Evolutionary conservation across 2,329 filamentous ascomycete genomes (phyloP).

Genomic region (Venturia aucupariae): DNA sequence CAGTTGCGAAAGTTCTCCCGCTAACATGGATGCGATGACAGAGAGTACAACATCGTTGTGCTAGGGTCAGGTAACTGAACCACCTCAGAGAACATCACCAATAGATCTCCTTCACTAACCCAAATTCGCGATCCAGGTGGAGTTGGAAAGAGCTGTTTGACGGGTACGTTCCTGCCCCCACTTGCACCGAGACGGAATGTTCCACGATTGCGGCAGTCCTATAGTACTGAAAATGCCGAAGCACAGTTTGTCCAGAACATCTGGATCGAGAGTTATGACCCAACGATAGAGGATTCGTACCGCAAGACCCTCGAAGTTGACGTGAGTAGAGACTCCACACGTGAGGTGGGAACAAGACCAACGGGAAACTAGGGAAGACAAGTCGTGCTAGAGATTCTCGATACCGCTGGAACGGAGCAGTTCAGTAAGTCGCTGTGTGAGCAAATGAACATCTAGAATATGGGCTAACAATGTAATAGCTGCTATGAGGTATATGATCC

Average conservation of each 20-base stretch:
- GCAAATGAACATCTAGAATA: not conserved
- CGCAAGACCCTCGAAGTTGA: constrained; percentile 62
- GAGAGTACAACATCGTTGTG: constrained; percentile 36
- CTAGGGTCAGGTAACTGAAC: constrained; percentile 29
- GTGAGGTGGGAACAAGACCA: constrained; percentile 15
- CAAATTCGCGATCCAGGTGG: constrained; percentile 49
- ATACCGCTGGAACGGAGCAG: constrained; percentile 86
- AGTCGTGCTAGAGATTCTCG: constrained; percentile 83
- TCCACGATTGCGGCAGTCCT: constrained; percentile 16
- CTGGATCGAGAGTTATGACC: constrained; percentile 72
- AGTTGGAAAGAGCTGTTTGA: constrained; percentile 87
- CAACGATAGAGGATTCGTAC: constrained; percentile 54
- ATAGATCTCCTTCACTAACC: not conserved
- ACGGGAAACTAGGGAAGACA: constrained; percentile 58
- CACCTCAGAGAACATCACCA: constrained; percentile 20
- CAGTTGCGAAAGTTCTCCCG: not conserved
- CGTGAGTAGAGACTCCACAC: constrained; percentile 46
- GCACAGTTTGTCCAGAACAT: constrained; percentile 92
- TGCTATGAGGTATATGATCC: constrained; percentile 44
- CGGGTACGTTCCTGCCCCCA: constrained; percentile 48
- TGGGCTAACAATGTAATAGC: constrained; percentile 27
- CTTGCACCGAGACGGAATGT: constrained; percentile 14
- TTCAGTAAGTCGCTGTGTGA: constrained; percentile 60
- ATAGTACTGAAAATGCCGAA: constrained; percentile 16
- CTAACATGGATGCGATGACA: constrained; percentile 11